Evolutionary conservation across 768 basidiomycete species (phyloP), one percentile per base, ranked within the genome.

Genomic region (Boletus coccyginus): DNA sequence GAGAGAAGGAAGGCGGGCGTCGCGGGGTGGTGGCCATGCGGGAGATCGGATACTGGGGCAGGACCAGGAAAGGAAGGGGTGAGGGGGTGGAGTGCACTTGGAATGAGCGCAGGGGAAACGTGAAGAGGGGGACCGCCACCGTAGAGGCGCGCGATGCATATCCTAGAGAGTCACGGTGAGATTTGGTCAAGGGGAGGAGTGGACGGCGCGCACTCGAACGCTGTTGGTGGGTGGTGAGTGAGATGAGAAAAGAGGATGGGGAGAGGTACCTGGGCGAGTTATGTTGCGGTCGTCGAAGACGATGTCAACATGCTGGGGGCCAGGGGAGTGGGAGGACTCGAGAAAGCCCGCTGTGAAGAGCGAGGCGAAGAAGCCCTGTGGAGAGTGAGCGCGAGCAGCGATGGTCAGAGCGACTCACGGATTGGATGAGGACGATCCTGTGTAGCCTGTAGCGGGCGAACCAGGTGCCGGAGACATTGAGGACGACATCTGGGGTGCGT

Each of bases 261-360:
- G 32, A 19, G 16, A 76, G 85, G 63, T 41, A 91, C 90, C 90
- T 69, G 91, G 82, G 62, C 93, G 80, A 9, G 92, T 92, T 67
- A 96, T 95, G 66, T 95, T 96, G 16, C 76, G 81, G 67, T 95
- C 94, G 66, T 93, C 87, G 59, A 94, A 88, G 44, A 78, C 77
- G 43, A 95, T 75, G 59, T 85, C 77, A 48, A 95, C 81, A 57
- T 86, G 80, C 50, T 86, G 82, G 54, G 60, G 57, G 51, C 57
- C 59, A 51, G 21, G 21, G 21, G 21, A 2, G 21, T 21, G 21
- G 21, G 21, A 21, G 21, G 88, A 86, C 64, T 92, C 92, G 32
- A 78, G 72, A 64, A 90, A 92, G 5, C 88, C 90, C 2, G 84
- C 81, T 1, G 88, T 91, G 72, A 96, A 97, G 21, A 97, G 81